These are phyloP conservation scores for Collybia mongolica DNA, from an alignment of 768 basidiomycete species.

Conservation along the genomic window DNA sequence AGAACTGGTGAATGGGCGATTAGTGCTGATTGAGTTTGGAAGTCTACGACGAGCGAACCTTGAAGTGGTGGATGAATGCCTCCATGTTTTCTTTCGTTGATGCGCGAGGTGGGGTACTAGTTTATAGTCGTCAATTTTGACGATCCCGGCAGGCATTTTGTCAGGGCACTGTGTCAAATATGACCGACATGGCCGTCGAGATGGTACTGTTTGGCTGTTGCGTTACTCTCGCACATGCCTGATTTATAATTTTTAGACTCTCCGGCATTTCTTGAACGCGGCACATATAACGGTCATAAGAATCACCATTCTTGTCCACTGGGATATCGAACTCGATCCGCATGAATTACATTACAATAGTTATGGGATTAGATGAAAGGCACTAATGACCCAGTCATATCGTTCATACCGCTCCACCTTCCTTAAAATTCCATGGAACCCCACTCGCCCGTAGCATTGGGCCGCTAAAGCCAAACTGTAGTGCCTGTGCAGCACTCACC, in stretches of 20 bases:
- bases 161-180: slow-evolving; percentile 70
- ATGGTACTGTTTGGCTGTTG: no score
- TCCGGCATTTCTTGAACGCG: slow-evolving; percentile 99
- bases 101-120: slow-evolving; percentile 94
- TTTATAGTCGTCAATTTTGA: slow-evolving; percentile 98
- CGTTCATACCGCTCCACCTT: slow-evolving; percentile 96
- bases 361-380: background rate
- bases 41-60: slow-evolving; percentile 41
- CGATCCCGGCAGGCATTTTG: slow-evolving; percentile 90
- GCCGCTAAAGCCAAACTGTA: slow-evolving; percentile 92
- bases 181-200: background rate
- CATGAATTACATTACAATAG: background rate
- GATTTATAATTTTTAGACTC: slow-evolving; percentile 83
- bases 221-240: slow-evolving; percentile 36
- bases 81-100: slow-evolving; percentile 99
- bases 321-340: slow-evolving; percentile 97
- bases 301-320: slow-evolving; percentile 96
- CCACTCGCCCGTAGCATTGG: slow-evolving; percentile 97
- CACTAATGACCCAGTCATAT: slow-evolving; percentile 75
- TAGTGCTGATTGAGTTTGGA: background rate
- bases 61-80: slow-evolving; percentile 97
- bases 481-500: slow-evolving; percentile 89
- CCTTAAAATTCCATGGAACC: slow-evolving; percentile 88
- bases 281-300: slow-evolving; percentile 96
- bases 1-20: slow-evolving; percentile 54